These are phyloP conservation scores for Russula earlei DNA, from an alignment of 768 basidiomycete species.

Conservation along the genomic window DNA sequence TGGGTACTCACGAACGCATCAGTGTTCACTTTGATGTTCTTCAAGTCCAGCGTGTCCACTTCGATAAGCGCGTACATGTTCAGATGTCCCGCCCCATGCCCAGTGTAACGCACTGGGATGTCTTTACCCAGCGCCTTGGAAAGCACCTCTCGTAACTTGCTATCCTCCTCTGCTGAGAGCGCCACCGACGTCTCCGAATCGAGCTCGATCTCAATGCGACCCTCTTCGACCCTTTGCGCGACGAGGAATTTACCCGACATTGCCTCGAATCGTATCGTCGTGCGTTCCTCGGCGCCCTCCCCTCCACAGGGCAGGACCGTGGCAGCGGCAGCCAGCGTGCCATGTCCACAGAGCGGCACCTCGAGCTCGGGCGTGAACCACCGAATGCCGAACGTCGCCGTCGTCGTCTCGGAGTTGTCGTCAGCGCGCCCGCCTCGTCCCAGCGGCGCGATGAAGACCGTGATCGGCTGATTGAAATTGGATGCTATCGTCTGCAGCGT, in stretches of 20 bases:
- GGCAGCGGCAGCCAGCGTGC: conserved; percentile 25
- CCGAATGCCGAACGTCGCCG: conserved; percentile 19
- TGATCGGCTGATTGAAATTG: conserved; percentile 22
- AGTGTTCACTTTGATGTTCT: conserved; percentile 16
- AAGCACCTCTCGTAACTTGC: conserved; percentile 3
- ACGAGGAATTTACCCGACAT: not conserved
- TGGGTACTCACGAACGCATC: conserved; percentile 22
- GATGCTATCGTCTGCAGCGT: conserved; percentile 18
- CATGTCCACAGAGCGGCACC: conserved; percentile 28
- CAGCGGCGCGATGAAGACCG: conserved; percentile 17
- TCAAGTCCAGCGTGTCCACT: conserved; percentile 20
- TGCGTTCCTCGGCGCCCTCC: not conserved
- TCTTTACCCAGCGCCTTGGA: conserved; percentile 7
- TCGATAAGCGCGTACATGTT: conserved; percentile 21
- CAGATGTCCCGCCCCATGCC: conserved; percentile 2
- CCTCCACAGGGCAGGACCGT: not conserved
- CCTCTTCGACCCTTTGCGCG: conserved; percentile 10
- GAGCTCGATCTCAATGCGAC: conserved; percentile 15
- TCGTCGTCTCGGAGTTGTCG: not conserved
- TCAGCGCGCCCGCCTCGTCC: not conserved
- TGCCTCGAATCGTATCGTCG: conserved; percentile 5
- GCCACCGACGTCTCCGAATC: not conserved
- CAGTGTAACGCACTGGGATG: not conserved
- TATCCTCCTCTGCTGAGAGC: conserved; percentile 3
- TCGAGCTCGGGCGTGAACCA: conserved; percentile 26